Evolutionary conservation across 768 basidiomycete genomes (phyloP).

Genomic region (Boletus rufocinnamomeus): DNA sequence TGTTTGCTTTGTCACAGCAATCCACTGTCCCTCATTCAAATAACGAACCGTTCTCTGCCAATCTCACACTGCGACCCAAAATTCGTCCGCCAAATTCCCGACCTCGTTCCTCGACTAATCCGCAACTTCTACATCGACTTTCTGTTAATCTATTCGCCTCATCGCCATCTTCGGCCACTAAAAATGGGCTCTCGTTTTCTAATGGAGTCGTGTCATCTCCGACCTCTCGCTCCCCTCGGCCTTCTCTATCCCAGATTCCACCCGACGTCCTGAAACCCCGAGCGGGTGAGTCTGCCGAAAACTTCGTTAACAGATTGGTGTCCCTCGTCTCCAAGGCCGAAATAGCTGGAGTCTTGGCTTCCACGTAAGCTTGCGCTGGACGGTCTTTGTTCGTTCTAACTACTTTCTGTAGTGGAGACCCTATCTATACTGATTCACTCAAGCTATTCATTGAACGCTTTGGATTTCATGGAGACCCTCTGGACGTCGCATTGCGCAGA

Average conservation of each 20-base stretch:
- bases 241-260: conserved; percentile 46
- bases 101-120: conserved; percentile 59
- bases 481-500: conserved; percentile 89
- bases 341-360: conserved; percentile 76
- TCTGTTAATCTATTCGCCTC: conserved; percentile 65
- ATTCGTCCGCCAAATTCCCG: conserved; percentile 40
- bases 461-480: conserved; percentile 74
- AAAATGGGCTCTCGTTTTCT: conserved; percentile 10
- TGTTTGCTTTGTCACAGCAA: conserved; percentile 32
- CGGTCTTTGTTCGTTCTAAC: conserved; percentile 11
- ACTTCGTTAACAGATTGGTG: conserved; percentile 66
- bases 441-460: conserved; percentile 73
- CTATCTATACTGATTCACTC: conserved; percentile 69
- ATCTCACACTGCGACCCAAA: conserved; percentile 17
- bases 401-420: conserved; percentile 55
- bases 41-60: conserved; percentile 1
- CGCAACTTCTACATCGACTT: conserved; percentile 68
- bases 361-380: conserved; percentile 54
- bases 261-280: conserved; percentile 53
- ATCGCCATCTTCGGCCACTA: conserved; percentile 38
- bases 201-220: conserved; percentile 26
- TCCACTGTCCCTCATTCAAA: conserved; percentile 16
- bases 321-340: conserved; percentile 73
- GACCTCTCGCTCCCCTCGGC: conserved; percentile 43
- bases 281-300: conserved; percentile 66